These are phyloP conservation scores for Periconia sp. DNA, from an alignment of 2,329 filamentous ascomycete species.

Conservation along the genomic window DNA sequence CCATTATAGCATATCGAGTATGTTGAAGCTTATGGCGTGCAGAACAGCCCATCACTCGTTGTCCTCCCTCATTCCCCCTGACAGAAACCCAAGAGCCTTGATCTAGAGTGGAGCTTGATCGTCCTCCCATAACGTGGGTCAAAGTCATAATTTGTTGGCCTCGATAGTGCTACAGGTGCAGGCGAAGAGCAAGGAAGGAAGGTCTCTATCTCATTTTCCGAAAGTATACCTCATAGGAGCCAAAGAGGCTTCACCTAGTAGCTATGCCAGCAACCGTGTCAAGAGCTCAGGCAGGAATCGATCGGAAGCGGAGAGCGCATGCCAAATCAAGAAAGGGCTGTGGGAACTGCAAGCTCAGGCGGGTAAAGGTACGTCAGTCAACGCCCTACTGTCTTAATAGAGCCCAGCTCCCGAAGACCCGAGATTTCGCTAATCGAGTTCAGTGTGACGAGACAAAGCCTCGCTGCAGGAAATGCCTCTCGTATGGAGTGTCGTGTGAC, in stretches of 20 bases:
- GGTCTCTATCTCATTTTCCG: no score
- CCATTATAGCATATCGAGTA: constrained; percentile 1
- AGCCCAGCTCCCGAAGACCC: not conserved
- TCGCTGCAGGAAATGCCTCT: constrained; percentile 55
- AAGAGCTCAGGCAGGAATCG: constrained; percentile 10
- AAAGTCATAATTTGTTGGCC: no score
- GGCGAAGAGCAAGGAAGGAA: no score
- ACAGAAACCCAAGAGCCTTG: no score
- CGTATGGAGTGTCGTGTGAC: constrained; percentile 57
- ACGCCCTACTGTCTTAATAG: not conserved
- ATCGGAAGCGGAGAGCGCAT: constrained; percentile 46
- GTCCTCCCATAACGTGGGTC: no score
- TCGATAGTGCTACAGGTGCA: no score
- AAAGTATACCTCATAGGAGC: no score
- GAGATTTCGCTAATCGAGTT: constrained; percentile 4
- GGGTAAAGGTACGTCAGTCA: constrained; percentile 55
- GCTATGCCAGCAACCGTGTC: constrained; percentile 24
- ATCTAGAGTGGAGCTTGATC: no score
- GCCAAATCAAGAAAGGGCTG: constrained; percentile 62
- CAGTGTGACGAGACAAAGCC: constrained; percentile 63
- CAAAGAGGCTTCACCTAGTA: not conserved
- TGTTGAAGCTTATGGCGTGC: not conserved
- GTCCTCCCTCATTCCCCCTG: not conserved
- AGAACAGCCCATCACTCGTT: not conserved
- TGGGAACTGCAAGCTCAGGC: constrained; percentile 62